Evolutionary conservation across 306 rosid species (phyloP), one percentile per base, ranked within the genome.

Genomic region (Citrullus mucosospermus): DNA sequence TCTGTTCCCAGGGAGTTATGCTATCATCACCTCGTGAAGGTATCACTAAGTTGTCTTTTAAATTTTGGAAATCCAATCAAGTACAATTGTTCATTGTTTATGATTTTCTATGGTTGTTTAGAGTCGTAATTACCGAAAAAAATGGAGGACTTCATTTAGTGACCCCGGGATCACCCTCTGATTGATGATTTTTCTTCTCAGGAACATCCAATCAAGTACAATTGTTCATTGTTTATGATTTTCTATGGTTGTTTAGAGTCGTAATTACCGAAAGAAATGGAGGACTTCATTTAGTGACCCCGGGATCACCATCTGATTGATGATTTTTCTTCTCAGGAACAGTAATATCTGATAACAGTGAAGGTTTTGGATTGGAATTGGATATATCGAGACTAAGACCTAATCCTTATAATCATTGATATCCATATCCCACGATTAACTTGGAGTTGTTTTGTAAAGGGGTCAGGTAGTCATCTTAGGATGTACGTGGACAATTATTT

Each of bases 11-110:
- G 72, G 20, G 91, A 85, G 69, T 44, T 79, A 16, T 59, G 63
- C 10, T 88, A 87, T 9, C 86, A 87, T 78, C 79, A 88, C 38
- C 79, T 87, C 50, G 78, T 90, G 20, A 92, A 91, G 96, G 98
- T 93, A 84, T 71, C 5, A 1, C 9, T 25, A 25, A 11, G n/a
- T 59, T 44, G 63, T 34, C 58, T 75, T 56, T 54, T 48, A 51
- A 61, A 73, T 48, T 50, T 50, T 43, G 75, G 75, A 69, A 43
- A 43, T 41, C 55, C 75, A 43, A 69, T 69, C 28, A 43, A 43
- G 36, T 69, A 43, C 34, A 28, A 1, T 50, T 13, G 38, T 69
- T 22, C 55, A 10, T 43, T 39, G 32, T 16, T 51, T 39, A n/a
- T 11, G 13, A 16, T 16, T 28, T 43, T 14, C 44, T 44, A 6